Evolutionary conservation across 352 stramenopile species (phyloP).

Genomic region (Vaucheria bursata): DNA sequence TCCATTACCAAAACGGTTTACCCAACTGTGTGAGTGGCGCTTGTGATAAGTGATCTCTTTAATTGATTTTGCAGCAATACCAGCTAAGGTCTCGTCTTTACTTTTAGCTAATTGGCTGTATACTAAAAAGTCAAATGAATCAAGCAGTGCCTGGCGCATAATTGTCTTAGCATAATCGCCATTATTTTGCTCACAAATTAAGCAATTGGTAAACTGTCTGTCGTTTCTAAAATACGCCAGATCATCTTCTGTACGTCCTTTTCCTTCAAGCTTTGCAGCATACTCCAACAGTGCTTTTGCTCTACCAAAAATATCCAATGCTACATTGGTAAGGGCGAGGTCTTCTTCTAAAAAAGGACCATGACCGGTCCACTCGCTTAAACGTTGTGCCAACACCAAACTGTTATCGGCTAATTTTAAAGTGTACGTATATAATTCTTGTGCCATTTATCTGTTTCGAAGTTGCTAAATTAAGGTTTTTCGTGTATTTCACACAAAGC

Average conservation of each 20-base stretch:
- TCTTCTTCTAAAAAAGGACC: neutral
- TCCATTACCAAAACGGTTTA: neutral
- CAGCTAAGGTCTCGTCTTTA: neutral
- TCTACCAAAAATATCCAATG: neutral
- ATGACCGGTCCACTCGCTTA: neutral
- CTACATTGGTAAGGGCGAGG: neutral
- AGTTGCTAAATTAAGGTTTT: too few species aligned
- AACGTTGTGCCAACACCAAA: neutral
- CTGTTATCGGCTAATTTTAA: neutral
- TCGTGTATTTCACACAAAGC: too few species aligned
- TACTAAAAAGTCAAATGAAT: neutral
- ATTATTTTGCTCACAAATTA: neutral
- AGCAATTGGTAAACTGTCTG: neutral
- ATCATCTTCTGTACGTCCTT: neutral
- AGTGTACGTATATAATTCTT: neutral
- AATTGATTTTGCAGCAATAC: neutral
- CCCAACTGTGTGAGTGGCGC: neutral
- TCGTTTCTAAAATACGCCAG: neutral
- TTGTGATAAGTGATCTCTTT: neutral
- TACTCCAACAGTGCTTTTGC: neutral
- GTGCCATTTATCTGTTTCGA: too few species aligned
- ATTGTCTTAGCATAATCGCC: neutral
- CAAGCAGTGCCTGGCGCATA: neutral
- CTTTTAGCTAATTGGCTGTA: neutral
- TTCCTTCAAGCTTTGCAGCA: neutral